phyloP scores from a whole-genome alignment of 2,329 filamentous ascomycete genomes.

The Lasiodiplodia citricola region DNA sequence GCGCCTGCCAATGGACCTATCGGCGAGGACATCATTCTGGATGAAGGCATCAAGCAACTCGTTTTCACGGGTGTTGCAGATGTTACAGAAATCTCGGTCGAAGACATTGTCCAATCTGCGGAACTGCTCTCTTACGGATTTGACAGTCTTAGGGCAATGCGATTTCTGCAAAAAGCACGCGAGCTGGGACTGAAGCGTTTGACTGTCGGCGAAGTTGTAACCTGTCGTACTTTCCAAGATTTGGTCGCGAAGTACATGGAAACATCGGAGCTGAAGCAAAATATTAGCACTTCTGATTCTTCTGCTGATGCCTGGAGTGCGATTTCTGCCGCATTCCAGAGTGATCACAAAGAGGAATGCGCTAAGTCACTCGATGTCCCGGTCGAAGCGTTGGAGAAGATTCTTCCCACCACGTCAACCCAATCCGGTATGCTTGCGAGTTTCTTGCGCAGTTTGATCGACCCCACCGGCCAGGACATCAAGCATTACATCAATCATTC shows the following conservation, averaged over 20 bases:
- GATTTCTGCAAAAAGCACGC: slow-evolving; percentile 29
- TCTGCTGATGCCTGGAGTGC: not conserved
- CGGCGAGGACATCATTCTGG: not conserved
- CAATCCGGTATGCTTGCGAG: slow-evolving; percentile 27
- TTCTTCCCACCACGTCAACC: slow-evolving; percentile 23
- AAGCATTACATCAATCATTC: slow-evolving; percentile 26
- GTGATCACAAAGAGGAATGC: slow-evolving; percentile 2
- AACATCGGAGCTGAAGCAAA: not conserved
- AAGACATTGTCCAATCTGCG: slow-evolving; percentile 29
- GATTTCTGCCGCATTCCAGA: not conserved
- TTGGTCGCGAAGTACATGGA: slow-evolving; percentile 17
- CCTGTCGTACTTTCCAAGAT: slow-evolving; percentile 20
- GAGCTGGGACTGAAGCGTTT: slow-evolving; percentile 30
- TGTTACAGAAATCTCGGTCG: slow-evolving; percentile 27
- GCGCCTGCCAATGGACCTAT: not conserved
- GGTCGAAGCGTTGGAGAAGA: slow-evolving; percentile 13
- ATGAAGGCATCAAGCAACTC: slow-evolving; percentile 7
- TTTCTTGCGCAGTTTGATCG: slow-evolving; percentile 21
- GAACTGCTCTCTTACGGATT: slow-evolving; percentile 34
- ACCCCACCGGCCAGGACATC: not conserved
- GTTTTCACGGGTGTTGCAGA: slow-evolving; percentile 28
- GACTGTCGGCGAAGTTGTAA: slow-evolving; percentile 38
- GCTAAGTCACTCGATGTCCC: slow-evolving; percentile 5
- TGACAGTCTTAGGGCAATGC: slow-evolving; percentile 35
- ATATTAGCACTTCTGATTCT: not conserved